Base-by-base conservation (phyloP, 192 early-diverging fungal genomes). In the Linnemannia exigua region DNA sequence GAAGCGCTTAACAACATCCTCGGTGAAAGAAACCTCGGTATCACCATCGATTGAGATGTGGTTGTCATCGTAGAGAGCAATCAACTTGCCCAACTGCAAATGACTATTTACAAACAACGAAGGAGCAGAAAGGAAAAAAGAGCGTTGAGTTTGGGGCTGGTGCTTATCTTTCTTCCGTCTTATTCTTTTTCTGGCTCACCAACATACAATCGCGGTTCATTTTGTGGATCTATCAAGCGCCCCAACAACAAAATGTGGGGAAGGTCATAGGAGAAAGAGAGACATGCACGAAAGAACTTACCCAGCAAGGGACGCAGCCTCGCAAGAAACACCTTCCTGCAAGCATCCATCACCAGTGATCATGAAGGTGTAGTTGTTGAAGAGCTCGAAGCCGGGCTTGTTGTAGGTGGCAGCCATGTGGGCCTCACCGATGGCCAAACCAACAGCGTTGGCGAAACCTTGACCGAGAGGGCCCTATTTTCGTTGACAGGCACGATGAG, bases 61-160 rank as follows among this genome's bases (percentile, higher is more conserved):
- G 92, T 99, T 99, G 87, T 97, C 96, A 89, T 99, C 98, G 89
- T 99, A 99, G 75, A 99, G 91, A 63, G 94, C 95, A 79, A 99
- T 97, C 63, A 99, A 90, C 86, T 98, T 98, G 87, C 98, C 97
- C 66, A 99, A 91, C 91, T 98, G 88, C 84, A 96, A 89, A 75
- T 98, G 96, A 72, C 91, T 93, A 74, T 36, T 70, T 77, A 22
- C 5, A 12, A 31, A 50, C 4, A 33, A 35, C 9, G 35, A 51
- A 31, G n/a, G n/a, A n/a, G n/a, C n/a, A n/a, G 67, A 33, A n/a
- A 31, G 5, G 17, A 50, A 47, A 22, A 61, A 16, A 70, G n/a
- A 80, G 50, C 76, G 63, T 69, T 70, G 38, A 86, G 50, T 25
- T 46, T 68, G 67, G 58, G 28, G 58, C 28, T 31, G 25, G 28